A percentile compares a stretch with the other conserved stretches of the same genome.
Evolutionary conservation across 345 rosid genomes (phyloP).

Genomic region (Geranium rotundifolium): DNA sequence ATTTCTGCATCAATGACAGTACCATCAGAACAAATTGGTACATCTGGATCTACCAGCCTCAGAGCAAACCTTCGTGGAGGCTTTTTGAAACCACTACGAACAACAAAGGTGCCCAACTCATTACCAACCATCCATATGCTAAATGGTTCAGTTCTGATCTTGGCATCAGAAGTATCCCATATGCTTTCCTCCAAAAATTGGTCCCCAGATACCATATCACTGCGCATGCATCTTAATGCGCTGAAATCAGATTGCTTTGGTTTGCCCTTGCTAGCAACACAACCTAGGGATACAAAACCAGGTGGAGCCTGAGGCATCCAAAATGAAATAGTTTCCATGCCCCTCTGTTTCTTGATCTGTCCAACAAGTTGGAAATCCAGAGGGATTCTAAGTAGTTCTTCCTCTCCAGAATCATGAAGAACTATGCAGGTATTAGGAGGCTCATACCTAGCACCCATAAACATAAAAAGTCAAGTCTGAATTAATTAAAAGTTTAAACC

Average conservation of each 20-base stretch:
- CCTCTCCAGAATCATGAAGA: slow-evolving; percentile 50
- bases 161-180: slow-evolving; percentile 77
- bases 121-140: slow-evolving; percentile 79
- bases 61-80: slow-evolving; percentile 94
- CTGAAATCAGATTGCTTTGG: slow-evolving; percentile 56
- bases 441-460: slow-evolving; percentile 45
- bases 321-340: slow-evolving; percentile 70
- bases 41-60: slow-evolving; percentile 59
- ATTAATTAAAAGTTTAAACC: neutral
- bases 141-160: slow-evolving; percentile 51
- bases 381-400: slow-evolving; percentile 55
- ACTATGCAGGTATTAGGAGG: slow-evolving; percentile 76
- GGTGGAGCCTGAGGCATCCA: slow-evolving; percentile 97
- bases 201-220: slow-evolving; percentile 76
- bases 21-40: slow-evolving; percentile 57
- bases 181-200: slow-evolving; percentile 80
- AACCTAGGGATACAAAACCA: slow-evolving; percentile 89
- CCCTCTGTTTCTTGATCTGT: slow-evolving; percentile 72
- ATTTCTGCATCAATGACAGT: slow-evolving; percentile 64
- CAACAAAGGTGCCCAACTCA: slow-evolving; percentile 70
- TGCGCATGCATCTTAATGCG: slow-evolving; percentile 68
- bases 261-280: slow-evolving; percentile 64
- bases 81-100: slow-evolving; percentile 67
- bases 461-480: neutral
- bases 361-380: slow-evolving; percentile 66